Percentiles rank a stretch among this genome's conserved stretches.
Conservation (phyloP, 2,329 filamentous ascomycete genomes). For the Penicillium sumatraense region DNA sequence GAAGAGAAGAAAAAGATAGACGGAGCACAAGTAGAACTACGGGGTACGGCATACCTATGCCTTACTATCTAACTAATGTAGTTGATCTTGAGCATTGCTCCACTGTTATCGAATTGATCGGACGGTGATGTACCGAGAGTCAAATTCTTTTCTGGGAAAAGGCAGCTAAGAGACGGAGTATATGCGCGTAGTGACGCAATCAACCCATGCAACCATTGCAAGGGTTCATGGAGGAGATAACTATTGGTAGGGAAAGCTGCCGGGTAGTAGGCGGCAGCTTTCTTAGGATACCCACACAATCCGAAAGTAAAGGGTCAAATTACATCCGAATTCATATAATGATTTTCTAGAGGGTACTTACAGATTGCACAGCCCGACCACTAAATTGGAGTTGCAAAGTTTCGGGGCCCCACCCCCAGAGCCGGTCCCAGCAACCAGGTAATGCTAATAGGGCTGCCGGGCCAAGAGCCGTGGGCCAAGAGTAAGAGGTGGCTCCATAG, state of each 20-base stretch:
- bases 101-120: too few species aligned
- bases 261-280: too few species aligned
- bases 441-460: slow-evolving; percentile 8
- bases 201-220: not conserved
- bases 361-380: not conserved
- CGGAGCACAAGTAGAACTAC: too few species aligned
- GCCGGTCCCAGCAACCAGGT: slow-evolving; percentile 25
- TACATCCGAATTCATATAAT: too few species aligned
- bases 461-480: not conserved
- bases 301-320: not conserved
- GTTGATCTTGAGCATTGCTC: too few species aligned
- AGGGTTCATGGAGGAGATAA: not conserved
- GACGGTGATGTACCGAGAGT: too few species aligned
- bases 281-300: not conserved
- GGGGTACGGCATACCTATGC: too few species aligned
- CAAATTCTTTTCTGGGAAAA: not conserved
- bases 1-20: too few species aligned
- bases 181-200: too few species aligned
- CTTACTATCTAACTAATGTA: too few species aligned
- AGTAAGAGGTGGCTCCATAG: not conserved
- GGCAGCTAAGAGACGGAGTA: too few species aligned
- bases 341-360: too few species aligned
- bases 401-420: slow-evolving; percentile 11
- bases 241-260: not conserved
- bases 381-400: not conserved